Percentiles rank a stretch among this genome's conserved stretches.
These are phyloP conservation scores for Zanthoxylum bungeanum DNA, from an alignment of 345 rosid genomes.

Conservation along the genomic window DNA sequence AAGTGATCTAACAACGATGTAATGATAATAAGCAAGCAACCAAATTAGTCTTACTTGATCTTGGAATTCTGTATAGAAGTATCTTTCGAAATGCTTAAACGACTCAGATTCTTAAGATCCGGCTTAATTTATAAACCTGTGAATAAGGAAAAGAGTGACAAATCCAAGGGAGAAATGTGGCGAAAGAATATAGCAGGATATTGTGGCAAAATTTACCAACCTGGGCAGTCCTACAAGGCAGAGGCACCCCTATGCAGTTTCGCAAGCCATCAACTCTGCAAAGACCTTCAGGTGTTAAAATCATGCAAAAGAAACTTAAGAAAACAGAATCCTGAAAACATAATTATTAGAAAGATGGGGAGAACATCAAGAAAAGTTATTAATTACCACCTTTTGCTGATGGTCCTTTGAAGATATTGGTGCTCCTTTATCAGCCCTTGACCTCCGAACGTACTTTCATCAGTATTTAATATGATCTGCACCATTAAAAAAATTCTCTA, in stretches of 20 bases:
- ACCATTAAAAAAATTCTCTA: conserved; percentile 4
- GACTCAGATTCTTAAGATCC: conserved; percentile 59
- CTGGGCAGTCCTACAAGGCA: conserved; percentile 94
- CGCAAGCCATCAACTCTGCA: conserved; percentile 73
- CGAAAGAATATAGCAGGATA: background rate
- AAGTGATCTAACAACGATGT: background rate
- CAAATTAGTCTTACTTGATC: background rate
- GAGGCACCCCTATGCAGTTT: conserved; percentile 70
- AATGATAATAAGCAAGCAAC: background rate
- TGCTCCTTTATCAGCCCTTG: conserved; percentile 51
- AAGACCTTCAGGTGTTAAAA: conserved; percentile 17
- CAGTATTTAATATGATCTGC: conserved; percentile 76
- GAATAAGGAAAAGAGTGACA: conserved; percentile 5
- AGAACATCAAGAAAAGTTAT: background rate
- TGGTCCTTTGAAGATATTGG: conserved; percentile 67
- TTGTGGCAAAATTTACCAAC: conserved; percentile 36
- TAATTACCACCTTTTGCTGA: conserved; percentile 49
- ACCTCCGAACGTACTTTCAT: conserved; percentile 81
- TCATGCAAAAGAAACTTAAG: conserved; percentile 2
- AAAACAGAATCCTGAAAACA: conserved; percentile 14
- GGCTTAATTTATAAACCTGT: conserved; percentile 65
- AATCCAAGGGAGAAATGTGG: background rate
- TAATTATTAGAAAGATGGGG: background rate
- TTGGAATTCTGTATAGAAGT: background rate
- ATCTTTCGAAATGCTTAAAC: background rate